Evolutionary conservation across 306 rosid genomes (phyloP).

Genomic region (Canavalia ensiformis): DNA sequence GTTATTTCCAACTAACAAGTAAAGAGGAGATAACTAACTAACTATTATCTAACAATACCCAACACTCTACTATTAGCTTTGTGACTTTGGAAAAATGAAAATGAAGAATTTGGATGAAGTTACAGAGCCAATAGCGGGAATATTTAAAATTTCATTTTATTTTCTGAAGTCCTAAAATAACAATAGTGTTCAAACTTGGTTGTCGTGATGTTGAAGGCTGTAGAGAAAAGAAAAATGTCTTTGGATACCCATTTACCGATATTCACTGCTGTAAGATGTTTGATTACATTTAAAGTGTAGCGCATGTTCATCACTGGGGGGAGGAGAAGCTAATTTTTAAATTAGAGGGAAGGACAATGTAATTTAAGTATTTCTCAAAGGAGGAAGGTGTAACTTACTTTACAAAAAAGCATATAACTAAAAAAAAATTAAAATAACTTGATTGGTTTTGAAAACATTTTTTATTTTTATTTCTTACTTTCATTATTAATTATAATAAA

Average conservation of each 20-base stretch:
- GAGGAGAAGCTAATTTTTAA: background rate
- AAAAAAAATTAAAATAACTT: background rate
- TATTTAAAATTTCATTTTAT: background rate
- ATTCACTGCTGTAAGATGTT: background rate
- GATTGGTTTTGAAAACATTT: background rate
- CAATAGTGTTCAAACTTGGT: background rate
- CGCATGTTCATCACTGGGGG: background rate
- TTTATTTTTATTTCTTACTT: background rate
- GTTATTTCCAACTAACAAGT: too few species aligned
- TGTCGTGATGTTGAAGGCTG: background rate
- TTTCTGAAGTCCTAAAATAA: background rate
- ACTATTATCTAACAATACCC: too few species aligned
- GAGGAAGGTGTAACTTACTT: background rate
- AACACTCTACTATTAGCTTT: too few species aligned
- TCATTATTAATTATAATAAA: background rate
- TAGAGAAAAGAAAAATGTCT: background rate
- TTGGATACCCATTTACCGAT: background rate
- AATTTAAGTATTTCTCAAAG: background rate
- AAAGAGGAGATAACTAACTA: too few species aligned
- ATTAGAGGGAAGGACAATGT: background rate
- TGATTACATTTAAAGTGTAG: background rate
- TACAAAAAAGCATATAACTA: background rate
- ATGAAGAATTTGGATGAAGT: background rate
- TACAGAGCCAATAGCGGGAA: background rate
- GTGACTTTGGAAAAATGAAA: background rate